A percentile compares a stretch with the other conserved stretches of the same genome.
These are phyloP conservation scores for Dalbergia oliveri DNA, from an alignment of 306 rosid species.

Conservation along the genomic window DNA sequence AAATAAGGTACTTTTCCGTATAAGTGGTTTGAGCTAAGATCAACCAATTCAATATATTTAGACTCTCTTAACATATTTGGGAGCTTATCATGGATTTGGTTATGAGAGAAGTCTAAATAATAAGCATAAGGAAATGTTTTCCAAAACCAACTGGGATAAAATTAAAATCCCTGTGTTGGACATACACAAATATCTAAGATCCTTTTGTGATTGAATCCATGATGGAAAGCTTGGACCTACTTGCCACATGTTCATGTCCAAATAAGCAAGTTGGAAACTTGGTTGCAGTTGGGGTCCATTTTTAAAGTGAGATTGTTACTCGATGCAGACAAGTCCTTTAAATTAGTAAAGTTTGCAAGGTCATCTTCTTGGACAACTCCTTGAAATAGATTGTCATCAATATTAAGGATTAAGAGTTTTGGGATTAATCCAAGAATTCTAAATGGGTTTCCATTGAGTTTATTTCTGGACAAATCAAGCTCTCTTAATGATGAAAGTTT, in stretches of 20 bases:
- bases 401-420: not conserved
- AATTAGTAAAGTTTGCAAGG: not conserved
- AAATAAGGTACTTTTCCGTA: not conserved
- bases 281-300: constrained; percentile 25
- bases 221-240: constrained; percentile 40
- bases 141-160: constrained; percentile 37
- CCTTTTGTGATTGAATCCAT: constrained; percentile 35
- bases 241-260: constrained; percentile 6
- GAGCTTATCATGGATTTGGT: constrained; percentile 34
- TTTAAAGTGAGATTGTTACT: constrained; percentile 10
- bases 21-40: constrained; percentile 30
- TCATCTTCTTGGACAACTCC: constrained; percentile 9
- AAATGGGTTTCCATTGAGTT: constrained; percentile 14
- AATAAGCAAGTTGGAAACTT: rapidly evolving
- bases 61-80: not conserved
- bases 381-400: constrained; percentile 11
- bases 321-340: not conserved
- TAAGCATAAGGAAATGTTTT: rapidly evolving
- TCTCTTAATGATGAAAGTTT: not conserved
- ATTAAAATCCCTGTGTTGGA: constrained; percentile 21
- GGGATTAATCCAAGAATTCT: not conserved
- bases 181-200: not conserved
- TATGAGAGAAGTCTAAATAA: constrained; percentile 10
- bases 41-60: rapidly evolving
- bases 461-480: not conserved